Evolutionary conservation across 108 stramenopile species (phyloP).

Genomic region (Skeletonema potamos): DNA sequence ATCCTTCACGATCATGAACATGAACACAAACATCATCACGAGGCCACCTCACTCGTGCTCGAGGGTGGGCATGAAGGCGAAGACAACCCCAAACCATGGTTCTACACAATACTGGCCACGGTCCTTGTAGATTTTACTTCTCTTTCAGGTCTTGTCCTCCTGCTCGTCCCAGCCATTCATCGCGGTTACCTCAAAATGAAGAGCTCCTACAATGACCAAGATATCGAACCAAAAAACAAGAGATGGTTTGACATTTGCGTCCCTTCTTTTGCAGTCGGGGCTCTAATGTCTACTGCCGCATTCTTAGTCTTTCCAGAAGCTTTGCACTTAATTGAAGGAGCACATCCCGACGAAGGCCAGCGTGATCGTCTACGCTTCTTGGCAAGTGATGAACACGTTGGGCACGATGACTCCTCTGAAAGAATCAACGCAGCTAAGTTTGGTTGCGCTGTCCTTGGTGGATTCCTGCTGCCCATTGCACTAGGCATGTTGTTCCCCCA

Average conservation of each 20-base stretch:
- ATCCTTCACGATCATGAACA: too few relatives aligned
- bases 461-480: not conserved
- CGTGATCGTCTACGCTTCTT: too few relatives aligned
- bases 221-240: not conserved
- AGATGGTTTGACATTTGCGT: not conserved
- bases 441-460: slow-evolving; percentile 3
- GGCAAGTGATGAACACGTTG: not conserved
- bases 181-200: too few relatives aligned
- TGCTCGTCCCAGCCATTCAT: too few relatives aligned
- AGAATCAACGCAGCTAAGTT: not conserved
- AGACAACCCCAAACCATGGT: too few relatives aligned
- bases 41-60: too few relatives aligned
- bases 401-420: not conserved
- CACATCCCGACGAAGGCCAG: not conserved
- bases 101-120: too few relatives aligned
- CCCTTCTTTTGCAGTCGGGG: slow-evolving; percentile 12
- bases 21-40: too few relatives aligned
- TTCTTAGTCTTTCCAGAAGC: slow-evolving; percentile 13
- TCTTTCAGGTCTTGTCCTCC: too few relatives aligned
- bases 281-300: slow-evolving; percentile 9
- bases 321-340: not conserved
- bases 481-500: not conserved
- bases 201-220: too few relatives aligned
- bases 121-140: too few relatives aligned
- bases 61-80: too few relatives aligned